phyloP scores from a whole-genome alignment of 225 moss, liverwort and hornwort genomes.

The Sphagnum tenellum region DNA sequence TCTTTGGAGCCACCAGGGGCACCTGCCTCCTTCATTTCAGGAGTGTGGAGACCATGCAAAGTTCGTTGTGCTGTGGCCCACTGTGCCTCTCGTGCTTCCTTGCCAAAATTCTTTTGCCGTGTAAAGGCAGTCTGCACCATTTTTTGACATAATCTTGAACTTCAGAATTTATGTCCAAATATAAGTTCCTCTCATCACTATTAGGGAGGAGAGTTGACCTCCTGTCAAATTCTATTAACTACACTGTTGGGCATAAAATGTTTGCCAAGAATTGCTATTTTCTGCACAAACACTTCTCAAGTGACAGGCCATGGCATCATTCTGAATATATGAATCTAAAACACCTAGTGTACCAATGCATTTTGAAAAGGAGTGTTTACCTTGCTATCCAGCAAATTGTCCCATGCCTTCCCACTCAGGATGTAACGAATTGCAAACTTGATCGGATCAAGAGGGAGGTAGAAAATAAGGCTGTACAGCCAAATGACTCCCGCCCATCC shows the following conservation, averaged over 20 bases:
- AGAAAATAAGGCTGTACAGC: constrained; percentile 48
- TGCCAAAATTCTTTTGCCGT: constrained; percentile 69
- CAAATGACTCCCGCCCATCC: constrained; percentile 67
- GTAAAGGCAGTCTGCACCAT: constrained; percentile 62
- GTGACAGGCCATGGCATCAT: no score
- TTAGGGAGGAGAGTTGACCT: no score
- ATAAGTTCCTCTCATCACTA: no score
- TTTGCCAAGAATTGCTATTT: no score
- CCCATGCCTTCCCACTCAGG: constrained; percentile 77
- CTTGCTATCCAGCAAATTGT: constrained; percentile 6
- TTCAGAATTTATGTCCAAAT: no score
- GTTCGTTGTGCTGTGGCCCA: constrained; percentile 92
- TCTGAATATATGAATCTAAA: no score
- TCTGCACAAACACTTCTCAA: no score
- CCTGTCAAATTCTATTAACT: no score
- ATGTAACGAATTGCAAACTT: constrained; percentile 58
- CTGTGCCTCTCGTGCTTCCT: constrained; percentile 76
- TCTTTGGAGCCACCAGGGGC: neutral
- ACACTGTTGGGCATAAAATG: no score
- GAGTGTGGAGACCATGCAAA: constrained; percentile 73
- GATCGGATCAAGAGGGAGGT: constrained; percentile 46
- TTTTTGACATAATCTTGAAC: no score
- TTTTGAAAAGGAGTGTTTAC: constrained; percentile 9
- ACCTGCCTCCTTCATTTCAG: constrained; percentile 21
- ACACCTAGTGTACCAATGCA: no score